phyloP scores from a whole-genome alignment of 164 flowering plant genomes.

The Magnolia kwangsiensis region DNA sequence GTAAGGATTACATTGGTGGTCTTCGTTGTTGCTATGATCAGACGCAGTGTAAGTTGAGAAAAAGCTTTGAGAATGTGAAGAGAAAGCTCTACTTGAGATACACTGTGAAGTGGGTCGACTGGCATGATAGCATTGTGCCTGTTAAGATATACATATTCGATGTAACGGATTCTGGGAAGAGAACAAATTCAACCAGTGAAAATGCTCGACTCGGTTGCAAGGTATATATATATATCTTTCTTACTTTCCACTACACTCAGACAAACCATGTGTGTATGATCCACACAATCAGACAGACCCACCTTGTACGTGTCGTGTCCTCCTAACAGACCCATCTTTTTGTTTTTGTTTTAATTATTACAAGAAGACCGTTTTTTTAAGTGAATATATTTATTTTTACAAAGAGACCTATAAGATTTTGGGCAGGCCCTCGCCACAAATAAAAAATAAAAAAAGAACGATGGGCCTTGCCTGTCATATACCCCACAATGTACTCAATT shows the following conservation, averaged over 20 bases:
- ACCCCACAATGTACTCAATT: no score
- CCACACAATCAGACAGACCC: constrained; percentile 22
- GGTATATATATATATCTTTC: constrained; percentile 33
- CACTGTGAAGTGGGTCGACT: constrained; percentile 76
- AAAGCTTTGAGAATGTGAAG: constrained; percentile 34
- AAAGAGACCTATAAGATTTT: no score
- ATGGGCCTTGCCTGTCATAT: no score
- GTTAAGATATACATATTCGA: constrained; percentile 77
- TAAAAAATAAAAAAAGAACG: no score
- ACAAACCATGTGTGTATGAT: neutral
- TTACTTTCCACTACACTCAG: neutral
- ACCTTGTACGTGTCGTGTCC: constrained; percentile 26
- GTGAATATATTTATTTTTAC: no score
- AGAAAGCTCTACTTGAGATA: constrained; percentile 69
- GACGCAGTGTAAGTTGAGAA: constrained; percentile 51
- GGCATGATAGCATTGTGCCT: constrained; percentile 62
- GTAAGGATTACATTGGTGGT: constrained; percentile 63
- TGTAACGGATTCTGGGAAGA: constrained; percentile 65
- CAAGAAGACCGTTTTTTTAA: no score
- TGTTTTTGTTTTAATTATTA: no score
- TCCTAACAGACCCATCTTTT: neutral
- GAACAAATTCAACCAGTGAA: constrained; percentile 19
- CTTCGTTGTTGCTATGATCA: constrained; percentile 68
- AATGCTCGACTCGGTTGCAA: constrained; percentile 37
- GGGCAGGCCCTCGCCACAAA: no score